These are phyloP conservation scores for Clarireedia monteithiana DNA, from an alignment of 2,329 filamentous ascomycete genomes.

Conservation along the genomic window DNA sequence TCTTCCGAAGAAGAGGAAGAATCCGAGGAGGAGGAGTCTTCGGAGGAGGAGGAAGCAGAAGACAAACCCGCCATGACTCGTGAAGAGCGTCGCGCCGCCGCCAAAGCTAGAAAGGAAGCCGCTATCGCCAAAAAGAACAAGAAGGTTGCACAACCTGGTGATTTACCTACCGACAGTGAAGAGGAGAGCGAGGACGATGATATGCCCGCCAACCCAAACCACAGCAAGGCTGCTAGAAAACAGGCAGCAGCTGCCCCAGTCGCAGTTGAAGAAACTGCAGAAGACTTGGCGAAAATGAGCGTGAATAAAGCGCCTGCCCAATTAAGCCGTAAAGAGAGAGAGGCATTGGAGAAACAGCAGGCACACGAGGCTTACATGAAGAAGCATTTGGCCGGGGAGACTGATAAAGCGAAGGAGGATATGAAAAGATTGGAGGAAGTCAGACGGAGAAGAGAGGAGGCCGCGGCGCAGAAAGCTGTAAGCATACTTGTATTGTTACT, in stretches of 20 bases:
- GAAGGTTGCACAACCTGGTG: conserved; percentile 69
- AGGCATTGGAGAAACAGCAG: conserved; percentile 79
- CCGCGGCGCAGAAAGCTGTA: conserved; percentile 75
- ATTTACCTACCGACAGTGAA: conserved; percentile 67
- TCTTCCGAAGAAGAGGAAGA: conserved; percentile 43
- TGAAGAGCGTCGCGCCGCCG: conserved; percentile 78
- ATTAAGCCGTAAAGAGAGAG: conserved; percentile 59
- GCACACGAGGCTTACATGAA: conserved; percentile 88
- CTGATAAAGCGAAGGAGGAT: conserved; percentile 88
- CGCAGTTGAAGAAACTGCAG: conserved; percentile 42
- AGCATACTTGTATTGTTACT: conserved; percentile 26
- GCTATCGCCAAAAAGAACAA: conserved; percentile 71
- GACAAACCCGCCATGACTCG: conserved; percentile 57
- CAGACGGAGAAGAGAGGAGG: conserved; percentile 76
- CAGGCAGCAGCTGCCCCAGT: conserved; percentile 39
- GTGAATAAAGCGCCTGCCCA: conserved; percentile 40
- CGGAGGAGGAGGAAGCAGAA: conserved; percentile 37
- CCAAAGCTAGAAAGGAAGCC: conserved; percentile 86
- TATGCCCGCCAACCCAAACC: conserved; percentile 88
- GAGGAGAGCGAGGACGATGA: conserved; percentile 50
- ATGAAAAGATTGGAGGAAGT: conserved; percentile 76
- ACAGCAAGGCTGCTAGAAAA: conserved; percentile 65
- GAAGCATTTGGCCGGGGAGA: conserved; percentile 90
- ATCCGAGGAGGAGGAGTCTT: conserved; percentile 43
- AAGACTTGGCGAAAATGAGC: conserved; percentile 47